Base-by-base conservation (phyloP, 1,139 yeast species). In the Yamadazyma diddensiae region DNA sequence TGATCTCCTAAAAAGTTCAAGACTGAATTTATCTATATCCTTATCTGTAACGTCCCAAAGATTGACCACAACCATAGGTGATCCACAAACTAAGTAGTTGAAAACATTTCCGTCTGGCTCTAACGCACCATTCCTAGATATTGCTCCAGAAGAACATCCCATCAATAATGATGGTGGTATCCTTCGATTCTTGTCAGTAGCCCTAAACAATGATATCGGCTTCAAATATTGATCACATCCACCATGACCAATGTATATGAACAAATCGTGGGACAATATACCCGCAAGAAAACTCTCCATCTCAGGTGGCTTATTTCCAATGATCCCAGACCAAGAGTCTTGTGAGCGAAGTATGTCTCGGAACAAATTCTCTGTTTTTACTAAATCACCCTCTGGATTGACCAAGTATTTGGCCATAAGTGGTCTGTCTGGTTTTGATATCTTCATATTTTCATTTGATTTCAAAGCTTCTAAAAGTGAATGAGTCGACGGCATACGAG, bases 1-100 rank as follows among this genome's bases (percentile, higher is more conserved):
- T 78, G 88, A 79, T 37, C 67, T 62, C 9, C 71, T 70, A 45
- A 87, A 70, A 24, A 83, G 56, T 1, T 73, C 61, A 9, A 69
- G 41, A 28, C 88, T 82, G 47, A 88, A 87, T 46, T 69, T 71
- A 56, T 92, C 97, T 34, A 88, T 86, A 53, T 92, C 98, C 47
- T 85, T 88, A 55, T 92, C 98, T 0, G 97, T 92, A 4, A 92
- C 97, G 57, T 88, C 97, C 98, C 98, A 92, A 42, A 92, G 60
- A 50, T 87, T 88, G 0, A 87, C 96, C 26, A 92, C 61, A 2
- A 87, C 70, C 79, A 84, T 72, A 0, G 95, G 94, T 29, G 87
- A 76, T 0, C 94, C 95, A 20, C 92, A 92, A 4, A 73, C 62
- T 21, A 90, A 53, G 69, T 90, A 88, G 34, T 83, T 79, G 45